Base-by-base conservation (phyloP, 306 rosid species). In the Canavalia ensiformis region DNA sequence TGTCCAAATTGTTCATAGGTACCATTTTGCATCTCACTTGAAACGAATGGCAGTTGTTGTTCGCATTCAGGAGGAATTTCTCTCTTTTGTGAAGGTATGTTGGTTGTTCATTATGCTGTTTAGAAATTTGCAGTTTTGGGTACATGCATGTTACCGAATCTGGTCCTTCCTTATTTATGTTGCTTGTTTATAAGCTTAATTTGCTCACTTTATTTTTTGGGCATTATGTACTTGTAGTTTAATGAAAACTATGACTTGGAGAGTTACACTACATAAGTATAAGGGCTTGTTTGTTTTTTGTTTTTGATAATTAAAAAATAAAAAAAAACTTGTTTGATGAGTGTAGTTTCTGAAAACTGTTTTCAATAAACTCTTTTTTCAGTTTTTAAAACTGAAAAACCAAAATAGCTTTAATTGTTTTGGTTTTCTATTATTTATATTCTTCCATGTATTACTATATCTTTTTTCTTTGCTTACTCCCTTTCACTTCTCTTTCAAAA, bases 1-100 rank as follows among this genome's bases (percentile, higher is more conserved):
- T 34, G 99, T 95, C 71, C 99, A 90, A 89, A 95, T 95, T 89
- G 90, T 95, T 85, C 99, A 93, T 85, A 91, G 99, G 73, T 91
- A 92, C 87, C 99, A 95, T 88, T 95, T 95, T 82, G 96, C 99
- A 41, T 95, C 99, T 78, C 86, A 95, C 74, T 88, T 95, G 83
- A 95, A 95, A 86, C 89, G 99, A 82, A 95, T 95, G 99, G 92
- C 99, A 58, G 99, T 89, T 77, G 82, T 95, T 84, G 99, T 95
- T 78, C 98, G 97, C 84, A 89, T 92, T 85, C 92, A 93, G 82
- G 99, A 95, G 76, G 92, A 85, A 37, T 95, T 91, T 92, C 88
- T 90, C 2, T 88, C 98, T 81, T 95, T 95, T 88, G 97, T 95
- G 85, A 95, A 95, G 99, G 99, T 95, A 54, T 62, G 87, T 65